Evolutionary conservation across 768 basidiomycete genomes (phyloP).

Genomic region (Podaxis rugospora): DNA sequence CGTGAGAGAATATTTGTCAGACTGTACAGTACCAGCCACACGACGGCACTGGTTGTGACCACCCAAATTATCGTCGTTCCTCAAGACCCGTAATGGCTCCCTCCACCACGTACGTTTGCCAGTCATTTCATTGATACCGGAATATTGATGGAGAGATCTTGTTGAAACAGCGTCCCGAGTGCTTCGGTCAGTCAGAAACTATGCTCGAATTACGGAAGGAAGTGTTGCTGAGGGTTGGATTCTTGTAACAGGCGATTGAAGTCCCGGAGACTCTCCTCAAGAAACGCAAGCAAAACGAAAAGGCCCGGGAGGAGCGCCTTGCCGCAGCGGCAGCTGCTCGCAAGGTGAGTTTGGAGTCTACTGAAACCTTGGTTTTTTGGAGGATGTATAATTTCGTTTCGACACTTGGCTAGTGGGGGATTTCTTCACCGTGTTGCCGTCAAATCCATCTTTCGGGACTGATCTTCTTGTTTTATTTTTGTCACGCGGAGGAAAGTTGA

Average conservation of each 20-base stretch:
- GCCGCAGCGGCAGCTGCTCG: conserved; percentile 78
- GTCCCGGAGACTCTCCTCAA: conserved; percentile 99
- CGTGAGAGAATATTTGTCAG: conserved; percentile 31
- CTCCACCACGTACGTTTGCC: conserved; percentile 48
- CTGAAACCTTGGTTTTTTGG: conserved; percentile 16
- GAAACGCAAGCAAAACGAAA: conserved; percentile 98
- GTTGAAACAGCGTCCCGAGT: conserved; percentile 42
- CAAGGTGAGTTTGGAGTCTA: conserved; percentile 60
- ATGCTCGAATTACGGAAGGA: conserved; percentile 12
- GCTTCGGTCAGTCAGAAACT: conserved; percentile 44
- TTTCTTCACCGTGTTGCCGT: conserved; percentile 52
- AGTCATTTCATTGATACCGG: background rate
- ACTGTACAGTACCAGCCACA: conserved; percentile 45
- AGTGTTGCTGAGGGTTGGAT: conserved; percentile 20
- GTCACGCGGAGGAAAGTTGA: background rate
- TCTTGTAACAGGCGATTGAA: conserved; percentile 68
- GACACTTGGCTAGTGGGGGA: conserved; percentile 71
- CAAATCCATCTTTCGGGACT: conserved; percentile 97
- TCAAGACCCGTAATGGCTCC: conserved; percentile 53
- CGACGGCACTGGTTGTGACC: conserved; percentile 17
- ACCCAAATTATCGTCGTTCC: conserved; percentile 33
- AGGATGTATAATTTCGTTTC: conserved; percentile 85
- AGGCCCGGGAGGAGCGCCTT: conserved; percentile 90
- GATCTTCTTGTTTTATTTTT: conserved; percentile 27
- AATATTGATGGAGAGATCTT: conserved; percentile 11